These are phyloP conservation scores for Ogataea nonfermentans DNA, from an alignment of 805 yeast genomes.

Conservation along the genomic window DNA sequence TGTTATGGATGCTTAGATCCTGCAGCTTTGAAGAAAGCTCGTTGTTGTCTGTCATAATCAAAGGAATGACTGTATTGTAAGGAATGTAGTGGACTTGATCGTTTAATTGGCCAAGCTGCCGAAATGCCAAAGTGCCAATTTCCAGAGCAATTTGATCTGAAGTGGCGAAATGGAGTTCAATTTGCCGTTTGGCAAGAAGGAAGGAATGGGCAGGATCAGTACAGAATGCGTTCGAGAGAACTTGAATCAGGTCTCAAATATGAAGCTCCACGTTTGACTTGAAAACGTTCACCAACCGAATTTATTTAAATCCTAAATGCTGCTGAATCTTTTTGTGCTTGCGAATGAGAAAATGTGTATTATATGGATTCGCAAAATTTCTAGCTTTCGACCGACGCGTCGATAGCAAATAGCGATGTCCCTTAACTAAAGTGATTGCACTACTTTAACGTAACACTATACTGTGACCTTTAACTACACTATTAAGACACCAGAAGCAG, in stretches of 20 bases:
- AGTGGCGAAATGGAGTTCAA: slow-evolving; percentile 4
- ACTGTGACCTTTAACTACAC: no score
- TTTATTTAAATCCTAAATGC: background rate
- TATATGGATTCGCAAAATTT: background rate
- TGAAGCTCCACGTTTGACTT: no score
- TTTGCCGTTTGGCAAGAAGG: background rate
- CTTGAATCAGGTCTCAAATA: no score
- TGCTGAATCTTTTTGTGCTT: slow-evolving; percentile 1
- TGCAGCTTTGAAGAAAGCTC: slow-evolving; percentile 20
- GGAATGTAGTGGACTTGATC: slow-evolving; percentile 4
- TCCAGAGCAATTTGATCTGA: background rate
- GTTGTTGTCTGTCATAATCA: slow-evolving; percentile 10
- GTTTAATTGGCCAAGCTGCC: background rate
- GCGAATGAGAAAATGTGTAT: slow-evolving; percentile 1
- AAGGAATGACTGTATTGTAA: background rate
- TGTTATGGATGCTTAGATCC: slow-evolving; percentile 27
- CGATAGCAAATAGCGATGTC: background rate
- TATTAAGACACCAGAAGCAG: no score
- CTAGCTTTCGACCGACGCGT: slow-evolving; percentile 1
- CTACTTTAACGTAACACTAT: no score
- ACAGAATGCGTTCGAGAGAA: no score
- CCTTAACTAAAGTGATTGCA: no score
- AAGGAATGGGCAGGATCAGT: no score
- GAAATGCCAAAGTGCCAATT: background rate
- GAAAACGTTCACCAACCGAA: no score